Evolutionary conservation across 345 rosid genomes (phyloP).

Genomic region (Eucalyptus tenuipes): DNA sequence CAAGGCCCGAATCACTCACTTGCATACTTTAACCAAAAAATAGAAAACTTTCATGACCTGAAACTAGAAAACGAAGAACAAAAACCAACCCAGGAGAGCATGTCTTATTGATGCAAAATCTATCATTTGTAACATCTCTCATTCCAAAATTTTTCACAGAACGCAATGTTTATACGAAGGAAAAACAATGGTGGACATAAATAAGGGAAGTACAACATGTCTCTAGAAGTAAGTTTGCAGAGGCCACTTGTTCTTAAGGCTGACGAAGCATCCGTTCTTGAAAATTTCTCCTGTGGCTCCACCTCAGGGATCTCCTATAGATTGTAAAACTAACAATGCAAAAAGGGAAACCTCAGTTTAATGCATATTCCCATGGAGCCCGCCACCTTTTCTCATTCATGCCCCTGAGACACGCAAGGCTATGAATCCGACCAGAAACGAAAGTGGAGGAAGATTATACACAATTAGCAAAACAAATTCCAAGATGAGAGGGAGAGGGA

Average conservation of each 20-base stretch:
- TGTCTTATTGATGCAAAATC: background rate
- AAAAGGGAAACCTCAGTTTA: background rate
- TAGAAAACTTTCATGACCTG: background rate
- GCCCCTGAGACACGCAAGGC: background rate
- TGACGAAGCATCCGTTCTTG: background rate
- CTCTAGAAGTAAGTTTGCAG: constrained; percentile 8
- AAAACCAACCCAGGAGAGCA: background rate
- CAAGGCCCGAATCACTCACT: background rate
- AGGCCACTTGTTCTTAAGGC: constrained; percentile 6
- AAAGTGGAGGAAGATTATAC: constrained; percentile 21
- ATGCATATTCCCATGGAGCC: background rate
- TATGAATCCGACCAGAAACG: background rate
- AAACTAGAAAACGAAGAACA: background rate
- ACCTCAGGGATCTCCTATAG: background rate
- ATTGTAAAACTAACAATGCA: background rate
- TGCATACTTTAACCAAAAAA: background rate
- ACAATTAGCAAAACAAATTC: constrained; percentile 36
- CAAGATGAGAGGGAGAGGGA: background rate
- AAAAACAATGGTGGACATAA: background rate
- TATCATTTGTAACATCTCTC: background rate
- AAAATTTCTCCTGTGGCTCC: background rate
- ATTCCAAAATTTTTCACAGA: constrained; percentile 38
- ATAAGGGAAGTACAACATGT: constrained; percentile 23
- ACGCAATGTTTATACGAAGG: constrained; percentile 27
- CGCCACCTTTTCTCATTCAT: background rate